These are phyloP conservation scores for Sporothrix pallida DNA, from an alignment of 2,329 filamentous ascomycete genomes.

Conservation along the genomic window DNA sequence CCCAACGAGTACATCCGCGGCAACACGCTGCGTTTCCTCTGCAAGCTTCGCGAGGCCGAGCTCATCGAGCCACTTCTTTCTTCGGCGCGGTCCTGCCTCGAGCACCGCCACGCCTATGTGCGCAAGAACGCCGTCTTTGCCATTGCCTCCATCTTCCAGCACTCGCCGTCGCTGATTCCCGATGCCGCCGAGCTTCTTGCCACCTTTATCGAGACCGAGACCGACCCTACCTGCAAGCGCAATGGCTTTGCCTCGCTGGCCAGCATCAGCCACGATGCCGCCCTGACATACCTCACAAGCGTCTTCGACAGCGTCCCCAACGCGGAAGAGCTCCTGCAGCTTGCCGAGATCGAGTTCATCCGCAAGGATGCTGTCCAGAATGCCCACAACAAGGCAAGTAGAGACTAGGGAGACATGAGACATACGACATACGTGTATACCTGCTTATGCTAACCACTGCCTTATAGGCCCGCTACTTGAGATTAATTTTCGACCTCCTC, in stretches of 20 bases:
- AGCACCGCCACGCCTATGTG: constrained; percentile 96
- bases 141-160: constrained; percentile 87
- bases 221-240: constrained; percentile 93
- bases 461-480: constrained; percentile 78
- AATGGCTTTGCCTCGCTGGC: constrained; percentile 94
- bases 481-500: constrained; percentile 94
- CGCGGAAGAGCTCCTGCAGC: constrained; percentile 88
- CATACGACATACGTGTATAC: not conserved
- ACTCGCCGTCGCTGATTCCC: constrained; percentile 89
- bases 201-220: constrained; percentile 87
- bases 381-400: constrained; percentile 80
- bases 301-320: constrained; percentile 95
- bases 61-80: constrained; percentile 95
- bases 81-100: constrained; percentile 87
- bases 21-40: constrained; percentile 96
- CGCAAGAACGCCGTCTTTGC: constrained; percentile 98
- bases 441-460: not conserved
- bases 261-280: constrained; percentile 91
- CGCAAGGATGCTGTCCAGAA: constrained; percentile 96
- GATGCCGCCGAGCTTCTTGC: constrained; percentile 93
- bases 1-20: constrained; percentile 98
- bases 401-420: constrained; percentile 39
- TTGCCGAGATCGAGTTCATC: constrained; percentile 96
- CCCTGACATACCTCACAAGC: constrained; percentile 82
- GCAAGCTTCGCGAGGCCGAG: constrained; percentile 93